phyloP scores from a whole-genome alignment of 257 asterid species.

The Fraxinus pennsylvanica region DNA sequence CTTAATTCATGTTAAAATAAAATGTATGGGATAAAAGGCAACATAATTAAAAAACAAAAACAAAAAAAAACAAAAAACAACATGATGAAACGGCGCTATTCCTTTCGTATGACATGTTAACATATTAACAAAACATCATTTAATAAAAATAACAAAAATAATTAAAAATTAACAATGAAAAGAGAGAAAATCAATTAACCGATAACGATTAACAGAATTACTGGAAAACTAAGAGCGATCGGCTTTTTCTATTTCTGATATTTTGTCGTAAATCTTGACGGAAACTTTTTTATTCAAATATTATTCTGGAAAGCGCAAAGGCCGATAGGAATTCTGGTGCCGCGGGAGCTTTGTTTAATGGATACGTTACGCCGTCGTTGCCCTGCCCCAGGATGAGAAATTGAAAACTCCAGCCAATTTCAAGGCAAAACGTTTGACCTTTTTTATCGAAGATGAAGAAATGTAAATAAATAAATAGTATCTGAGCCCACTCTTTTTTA shows the following conservation, averaged over 20 bases:
- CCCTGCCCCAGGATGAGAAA: not conserved
- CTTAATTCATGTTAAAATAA: slow-evolving; percentile 3
- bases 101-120: not conserved
- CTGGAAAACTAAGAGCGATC: not conserved
- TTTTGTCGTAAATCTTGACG: slow-evolving; percentile 6
- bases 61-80: not conserved
- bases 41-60: not conserved
- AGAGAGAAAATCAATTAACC: not conserved
- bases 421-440: too few species aligned
- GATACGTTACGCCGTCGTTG: not conserved
- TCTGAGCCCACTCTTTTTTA: too few species aligned
- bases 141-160: not conserved
- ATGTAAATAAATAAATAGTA: not conserved
- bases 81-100: not conserved
- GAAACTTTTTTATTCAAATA: not conserved
- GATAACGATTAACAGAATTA: not conserved
- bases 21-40: not conserved
- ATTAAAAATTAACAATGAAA: not conserved
- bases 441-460: not conserved
- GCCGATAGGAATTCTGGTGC: not conserved
- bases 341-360: not conserved
- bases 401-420: not conserved
- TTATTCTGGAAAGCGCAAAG: not conserved
- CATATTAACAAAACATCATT: not conserved
- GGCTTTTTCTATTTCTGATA: not conserved